Conservation (phyloP, 140 eudicot genomes). For the Cichorium intybus region DNA sequence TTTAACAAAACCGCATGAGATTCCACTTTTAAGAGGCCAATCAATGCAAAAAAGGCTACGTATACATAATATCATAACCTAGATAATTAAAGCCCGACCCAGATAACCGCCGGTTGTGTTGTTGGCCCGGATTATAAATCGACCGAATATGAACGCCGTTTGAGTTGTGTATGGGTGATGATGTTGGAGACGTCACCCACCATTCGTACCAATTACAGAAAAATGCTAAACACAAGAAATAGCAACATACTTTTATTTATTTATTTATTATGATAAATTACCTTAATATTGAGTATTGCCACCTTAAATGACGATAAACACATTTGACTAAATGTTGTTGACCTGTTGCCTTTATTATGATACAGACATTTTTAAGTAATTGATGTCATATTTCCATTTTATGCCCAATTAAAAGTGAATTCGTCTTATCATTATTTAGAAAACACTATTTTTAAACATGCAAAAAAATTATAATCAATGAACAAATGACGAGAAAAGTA, state of each 20-base stretch:
- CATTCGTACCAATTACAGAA: conserved; percentile 77
- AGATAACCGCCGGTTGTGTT: not conserved
- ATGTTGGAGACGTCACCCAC: conserved; percentile 70
- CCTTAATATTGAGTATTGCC: conserved; percentile 64
- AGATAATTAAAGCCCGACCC: conserved; percentile 7
- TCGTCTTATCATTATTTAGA: not conserved
- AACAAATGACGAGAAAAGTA: conserved; percentile 7
- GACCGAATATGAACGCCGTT: conserved; percentile 95
- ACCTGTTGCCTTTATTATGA: conserved; percentile 5
- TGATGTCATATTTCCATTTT: conserved; percentile 6
- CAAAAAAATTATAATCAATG: not conserved
- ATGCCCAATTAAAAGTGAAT: conserved; percentile 14
- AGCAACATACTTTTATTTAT: too few species aligned
- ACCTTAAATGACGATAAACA: conserved; percentile 14
- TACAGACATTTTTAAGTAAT: not conserved
- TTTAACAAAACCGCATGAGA: not conserved
- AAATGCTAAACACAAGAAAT: too few species aligned
- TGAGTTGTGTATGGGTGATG: conserved; percentile 79
- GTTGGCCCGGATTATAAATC: conserved; percentile 45
- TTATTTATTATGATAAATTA: too few species aligned
- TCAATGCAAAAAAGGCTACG: not conserved
- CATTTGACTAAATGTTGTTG: conserved; percentile 11
- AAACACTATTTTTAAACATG: not conserved
- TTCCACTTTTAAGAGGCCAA: not conserved
- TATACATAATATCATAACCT: conserved; percentile 14